Evolutionary conservation across 2,329 filamentous ascomycete species (phyloP).

Genomic region (Diatrype stigma): DNA sequence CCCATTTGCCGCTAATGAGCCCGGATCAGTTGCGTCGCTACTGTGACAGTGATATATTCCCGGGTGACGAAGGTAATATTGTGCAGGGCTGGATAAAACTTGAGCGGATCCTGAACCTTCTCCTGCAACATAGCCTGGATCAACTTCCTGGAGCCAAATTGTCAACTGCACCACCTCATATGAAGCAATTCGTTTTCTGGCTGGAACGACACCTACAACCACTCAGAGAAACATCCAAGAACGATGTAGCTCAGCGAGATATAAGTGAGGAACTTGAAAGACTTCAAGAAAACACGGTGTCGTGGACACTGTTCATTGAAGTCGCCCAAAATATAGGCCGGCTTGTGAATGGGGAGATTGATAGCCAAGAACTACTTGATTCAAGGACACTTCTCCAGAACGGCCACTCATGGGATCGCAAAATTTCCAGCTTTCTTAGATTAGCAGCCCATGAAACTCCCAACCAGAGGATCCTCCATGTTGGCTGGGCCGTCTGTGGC

Average conservation of each 20-base stretch:
- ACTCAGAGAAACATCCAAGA: too few species aligned
- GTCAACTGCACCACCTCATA: slow-evolving; percentile 2
- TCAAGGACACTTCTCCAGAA: background rate
- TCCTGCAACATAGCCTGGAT: background rate
- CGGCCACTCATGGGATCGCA: too few species aligned
- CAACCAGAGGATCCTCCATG: background rate
- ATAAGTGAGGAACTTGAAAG: background rate
- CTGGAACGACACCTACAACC: too few species aligned
- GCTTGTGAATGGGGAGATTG: background rate
- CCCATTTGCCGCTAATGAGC: slow-evolving; percentile 25
- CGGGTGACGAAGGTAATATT: slow-evolving; percentile 11
- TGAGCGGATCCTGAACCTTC: background rate
- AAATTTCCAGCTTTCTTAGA: background rate
- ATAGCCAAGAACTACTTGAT: background rate
- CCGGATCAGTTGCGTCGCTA: slow-evolving; percentile 14
- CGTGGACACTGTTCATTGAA: slow-evolving; percentile 4
- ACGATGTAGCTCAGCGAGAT: background rate
- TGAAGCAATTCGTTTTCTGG: slow-evolving; percentile 3
- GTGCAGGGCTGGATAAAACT: slow-evolving; percentile 3
- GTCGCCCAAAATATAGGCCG: background rate
- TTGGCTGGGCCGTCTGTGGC: background rate
- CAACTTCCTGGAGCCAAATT: slow-evolving; percentile 1
- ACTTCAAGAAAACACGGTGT: background rate
- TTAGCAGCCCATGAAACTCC: background rate
- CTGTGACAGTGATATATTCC: slow-evolving; percentile 12